Percentiles rank a stretch among this genome's conserved stretches.
Evolutionary conservation across 1,284 basidiomycete species (phyloP).

Genomic region (Rhodotorula sp.): DNA sequence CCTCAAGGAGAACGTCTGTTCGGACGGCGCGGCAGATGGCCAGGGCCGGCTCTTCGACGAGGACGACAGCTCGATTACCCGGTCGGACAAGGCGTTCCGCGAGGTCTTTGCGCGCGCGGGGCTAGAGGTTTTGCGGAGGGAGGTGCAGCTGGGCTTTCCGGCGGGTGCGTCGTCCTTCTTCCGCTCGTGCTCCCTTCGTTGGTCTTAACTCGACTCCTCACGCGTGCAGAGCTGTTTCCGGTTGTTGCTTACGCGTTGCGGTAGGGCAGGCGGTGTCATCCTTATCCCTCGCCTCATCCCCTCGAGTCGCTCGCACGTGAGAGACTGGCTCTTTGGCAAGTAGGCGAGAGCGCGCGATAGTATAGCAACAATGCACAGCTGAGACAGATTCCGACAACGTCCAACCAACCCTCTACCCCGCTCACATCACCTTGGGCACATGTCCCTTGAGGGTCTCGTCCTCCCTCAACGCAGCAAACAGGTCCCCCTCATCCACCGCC

Average conservation of each 20-base stretch:
- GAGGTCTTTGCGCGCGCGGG: slow-evolving; percentile 71
- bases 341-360: background rate
- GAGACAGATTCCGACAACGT: background rate
- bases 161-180: slow-evolving; percentile 54
- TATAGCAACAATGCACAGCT: background rate
- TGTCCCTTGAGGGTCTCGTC: slow-evolving; percentile 36
- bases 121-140: slow-evolving; percentile 66
- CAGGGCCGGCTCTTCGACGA: slow-evolving; percentile 73
- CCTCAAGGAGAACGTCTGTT: slow-evolving; percentile 89
- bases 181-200: too few relatives aligned
- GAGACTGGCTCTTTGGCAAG: too few relatives aligned
- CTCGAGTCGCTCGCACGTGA: background rate
- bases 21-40: slow-evolving; percentile 59
- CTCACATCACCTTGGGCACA: slow-evolving; percentile 22
- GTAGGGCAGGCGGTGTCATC: slow-evolving; percentile 1
- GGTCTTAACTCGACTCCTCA: background rate
- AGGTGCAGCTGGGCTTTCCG: slow-evolving; percentile 74
- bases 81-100: slow-evolving; percentile 82
- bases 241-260: slow-evolving; percentile 42
- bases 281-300: too few relatives aligned
- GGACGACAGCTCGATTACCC: slow-evolving; percentile 82
- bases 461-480: slow-evolving; percentile 43
- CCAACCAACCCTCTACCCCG: background rate
- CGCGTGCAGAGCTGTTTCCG: slow-evolving; percentile 41
- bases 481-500: slow-evolving; percentile 41